Conservation (phyloP, 805 yeast genomes). For the Ogataea glucozyma region DNA sequence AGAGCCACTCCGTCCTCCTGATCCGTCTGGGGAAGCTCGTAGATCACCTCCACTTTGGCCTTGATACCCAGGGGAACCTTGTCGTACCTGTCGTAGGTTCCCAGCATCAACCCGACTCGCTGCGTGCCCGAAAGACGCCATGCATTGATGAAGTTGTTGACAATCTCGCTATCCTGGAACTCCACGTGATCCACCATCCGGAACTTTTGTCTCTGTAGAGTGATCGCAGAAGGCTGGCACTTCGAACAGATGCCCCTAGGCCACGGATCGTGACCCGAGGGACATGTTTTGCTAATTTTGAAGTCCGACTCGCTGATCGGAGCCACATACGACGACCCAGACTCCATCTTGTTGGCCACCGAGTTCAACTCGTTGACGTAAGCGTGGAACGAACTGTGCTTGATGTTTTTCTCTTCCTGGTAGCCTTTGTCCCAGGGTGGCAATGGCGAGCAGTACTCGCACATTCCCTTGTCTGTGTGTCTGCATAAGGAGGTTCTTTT, state of each 20-base stretch:
- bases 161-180: slow-evolving; percentile 68
- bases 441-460: slow-evolving; percentile 93
- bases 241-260: slow-evolving; percentile 93
- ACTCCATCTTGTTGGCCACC: slow-evolving; percentile 58
- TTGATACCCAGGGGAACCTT: slow-evolving; percentile 90
- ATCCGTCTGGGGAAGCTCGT: slow-evolving; percentile 88
- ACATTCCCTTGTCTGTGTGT: slow-evolving; percentile 94
- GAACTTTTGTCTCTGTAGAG: slow-evolving; percentile 84
- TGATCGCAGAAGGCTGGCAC: slow-evolving; percentile 95
- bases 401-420: slow-evolving; percentile 71
- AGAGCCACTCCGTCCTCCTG: slow-evolving; percentile 82
- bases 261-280: slow-evolving; percentile 87
- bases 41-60: slow-evolving; percentile 90
- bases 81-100: slow-evolving; percentile 74
- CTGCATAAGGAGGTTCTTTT: slow-evolving; percentile 64
- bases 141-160: slow-evolving; percentile 81
- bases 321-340: slow-evolving; percentile 68
- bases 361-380: slow-evolving; percentile 73
- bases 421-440: slow-evolving; percentile 92
- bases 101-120: slow-evolving; percentile 82
- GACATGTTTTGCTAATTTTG: slow-evolving; percentile 63
- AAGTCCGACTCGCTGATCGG: slow-evolving; percentile 76
- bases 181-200: slow-evolving; percentile 99
- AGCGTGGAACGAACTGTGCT: slow-evolving; percentile 87
- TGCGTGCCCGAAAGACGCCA: slow-evolving; percentile 92